Base-by-base conservation (phyloP, 345 rosid species). In the Brassica cretica region DNA sequence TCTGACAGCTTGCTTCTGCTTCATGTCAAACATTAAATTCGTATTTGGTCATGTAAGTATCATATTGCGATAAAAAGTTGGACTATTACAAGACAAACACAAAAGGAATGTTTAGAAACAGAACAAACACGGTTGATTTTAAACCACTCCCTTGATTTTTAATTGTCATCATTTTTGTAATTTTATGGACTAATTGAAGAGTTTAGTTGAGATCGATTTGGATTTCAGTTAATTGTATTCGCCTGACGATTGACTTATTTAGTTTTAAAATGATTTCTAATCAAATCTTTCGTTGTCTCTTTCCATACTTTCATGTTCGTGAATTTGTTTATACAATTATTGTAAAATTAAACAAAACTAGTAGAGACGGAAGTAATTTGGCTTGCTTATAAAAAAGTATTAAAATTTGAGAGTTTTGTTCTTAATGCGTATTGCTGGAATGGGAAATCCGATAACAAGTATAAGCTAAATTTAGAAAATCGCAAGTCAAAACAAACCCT, bases 131-230 rank as follows among this genome's bases (percentile, higher is more conserved):
- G 53, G 37, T 21, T 68, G 75, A 73, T 68, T 72, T 19, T 56
- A 65, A 80, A 80, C 83, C 76, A 80, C 83, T 80, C 79, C 83
- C 68, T 70, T 75, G 68, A 72, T 75, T 70, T 79, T 79, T 74
- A 80, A 75, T 44, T 75, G 79, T 80, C 83, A 75, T 75, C 76
- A 68, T 70, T 74, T 74, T 75, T 80, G 83, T 80, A 64, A 41
- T 64, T 64, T 70, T 70, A 62, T 70, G 72, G 79, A 74, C 76
- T 80, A 65, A 80, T 79, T 16, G 68, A 69, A 75, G 79, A 56
- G 79, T 80, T 80, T 80, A 80, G 83, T 70, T 80, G 72, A 65
- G 21, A 62, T 64, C 58, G 10, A 75, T 80, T 75, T 80, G 83
- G 75, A 64, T 64, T 44, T 21, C 71, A 63, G 83, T 75, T 41